These are phyloP conservation scores for Ophidiomyces ophidiicola DNA, from an alignment of 2,329 filamentous ascomycete species.

Conservation along the genomic window DNA sequence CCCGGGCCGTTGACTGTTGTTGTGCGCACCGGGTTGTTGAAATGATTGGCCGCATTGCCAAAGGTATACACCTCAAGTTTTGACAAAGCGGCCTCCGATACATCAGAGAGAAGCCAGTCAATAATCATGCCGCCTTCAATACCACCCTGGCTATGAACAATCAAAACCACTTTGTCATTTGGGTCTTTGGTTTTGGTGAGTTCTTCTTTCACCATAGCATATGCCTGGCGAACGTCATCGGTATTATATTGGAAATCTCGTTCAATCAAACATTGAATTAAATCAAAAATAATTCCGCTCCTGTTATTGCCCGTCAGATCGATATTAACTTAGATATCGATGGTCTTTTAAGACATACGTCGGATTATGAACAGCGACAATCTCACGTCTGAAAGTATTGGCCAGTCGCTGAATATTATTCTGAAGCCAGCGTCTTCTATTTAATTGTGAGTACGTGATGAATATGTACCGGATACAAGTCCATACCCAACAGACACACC, in stretches of 20 bases:
- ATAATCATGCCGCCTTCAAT: constrained; percentile 4
- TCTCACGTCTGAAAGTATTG: constrained; percentile 7
- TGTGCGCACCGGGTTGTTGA: constrained; percentile 3
- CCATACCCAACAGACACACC: constrained; percentile 6
- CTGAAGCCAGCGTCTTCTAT: constrained; percentile 6
- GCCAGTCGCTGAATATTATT: constrained; percentile 6
- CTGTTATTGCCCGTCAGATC: not conserved
- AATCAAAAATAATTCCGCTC: constrained; percentile 5
- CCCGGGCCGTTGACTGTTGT: not conserved
- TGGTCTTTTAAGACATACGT: constrained; percentile 1
- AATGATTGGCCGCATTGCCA: constrained; percentile 7
- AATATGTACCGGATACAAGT: not conserved
- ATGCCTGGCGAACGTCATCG: constrained; percentile 3
- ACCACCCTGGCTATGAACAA: constrained; percentile 7
- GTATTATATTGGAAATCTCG: constrained; percentile 8
- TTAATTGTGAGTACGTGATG: not conserved
- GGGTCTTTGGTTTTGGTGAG: not conserved
- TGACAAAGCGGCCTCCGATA: not conserved
- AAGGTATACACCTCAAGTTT: constrained; percentile 10
- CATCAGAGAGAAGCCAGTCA: constrained; percentile 5
- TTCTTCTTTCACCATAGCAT: constrained; percentile 4
- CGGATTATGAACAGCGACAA: constrained; percentile 7
- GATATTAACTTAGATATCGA: not conserved
- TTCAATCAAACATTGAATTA: constrained; percentile 7
- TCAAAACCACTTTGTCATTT: constrained; percentile 7